Base-by-base conservation (phyloP, 805 yeast genomes). In the Barnettozyma sucrosica region DNA sequence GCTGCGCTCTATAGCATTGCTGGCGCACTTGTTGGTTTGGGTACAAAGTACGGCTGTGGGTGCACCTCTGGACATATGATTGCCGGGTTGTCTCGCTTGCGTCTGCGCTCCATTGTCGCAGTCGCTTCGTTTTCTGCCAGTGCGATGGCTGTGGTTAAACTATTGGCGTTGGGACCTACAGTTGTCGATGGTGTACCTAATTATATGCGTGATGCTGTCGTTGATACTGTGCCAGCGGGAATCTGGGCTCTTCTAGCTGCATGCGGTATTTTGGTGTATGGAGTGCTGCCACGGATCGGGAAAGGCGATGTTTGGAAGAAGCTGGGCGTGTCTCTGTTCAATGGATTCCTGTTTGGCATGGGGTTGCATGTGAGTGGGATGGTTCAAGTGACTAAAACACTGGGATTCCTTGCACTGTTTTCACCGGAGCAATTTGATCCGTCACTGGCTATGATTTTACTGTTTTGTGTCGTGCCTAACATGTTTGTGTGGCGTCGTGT, bases 11-110 rank as follows among this genome's bases (percentile, higher is more conserved):
- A 41, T n/a, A 21, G 45, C 7, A 11, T 50, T 8, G 67, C 76
- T 2, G 80, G 81, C 0, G 46, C 67, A 0, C 53, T 75, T 2
- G 75, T 70, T 3, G 81, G 81, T 0, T 19, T 70, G 2, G 81
- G 81, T 1, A 71, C 81, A 0, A 66, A 66, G 30, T 55, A 65
- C 28, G 80, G 77, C 0, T 61, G 67, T 26, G 81, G 81, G 2
- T 77, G 81, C 47, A 77, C 81, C 1, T 75, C 80, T 0, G 81
- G 81, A 3, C 81, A 77, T 53, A 73, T 77, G 78, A 59, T 77
- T 6, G 63, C 66, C 18, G 81, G 81, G 0, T 44, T 76, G n/a
- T 70, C 79, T 9, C 62, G 80, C 41, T 53, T 72, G 5, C 62
- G 79, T 41, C 44, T 61, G 46, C 61, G 81, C 50, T 71, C 77